Base-by-base conservation (phyloP, 1,139 yeast genomes). In the Hemisphaericaspora xylofermentans region DNA sequence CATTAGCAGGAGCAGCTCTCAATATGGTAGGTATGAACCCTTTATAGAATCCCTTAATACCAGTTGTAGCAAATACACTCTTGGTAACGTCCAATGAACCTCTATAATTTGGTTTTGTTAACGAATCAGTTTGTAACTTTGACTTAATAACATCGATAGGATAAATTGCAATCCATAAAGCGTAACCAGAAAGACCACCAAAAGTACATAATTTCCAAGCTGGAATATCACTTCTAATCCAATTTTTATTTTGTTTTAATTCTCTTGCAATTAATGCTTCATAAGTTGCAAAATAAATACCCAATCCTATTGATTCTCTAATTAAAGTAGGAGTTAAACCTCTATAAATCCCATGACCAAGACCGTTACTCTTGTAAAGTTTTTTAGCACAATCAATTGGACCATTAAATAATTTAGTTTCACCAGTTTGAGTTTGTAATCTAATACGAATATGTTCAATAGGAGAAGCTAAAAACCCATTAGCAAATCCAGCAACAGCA, bases 1-100 rank as follows among this genome's bases (percentile, higher is more conserved):
- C 98, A 58, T 91, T 91, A 14, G 95, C 98, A 3, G 98, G 98
- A 2, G 96, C 96, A 40, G 98, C 97, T 64, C 98, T 83, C 52
- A 91, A 70, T 48, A 91, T 80, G 1, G 98, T 89, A 38, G 98
- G 96, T 17, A 82, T 64, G 58, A 89, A 88, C 1, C 98, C 98
- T 63, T 84, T 82, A 64, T 87, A 84, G 57, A 91, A 87, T 0
- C 96, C 95, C 51, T 71, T 71, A 40, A 81, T 50, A 26, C 97
- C 97, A 40, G 72, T 70, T 7, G 71, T 71, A 36, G 59, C 61
- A 60, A 67, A 74, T 16, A 88, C 73, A 47, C 74, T 72, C 45
- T 59, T 72, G 17, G 78, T 64, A 22, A 88, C 94, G 44, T 74
- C 76, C 13, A 73, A 30, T n/a, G 82, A 67, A 38, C 69, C 71